Conservation (phyloP, 2,329 filamentous ascomycete genomes). For the Didymella lethalis region DNA sequence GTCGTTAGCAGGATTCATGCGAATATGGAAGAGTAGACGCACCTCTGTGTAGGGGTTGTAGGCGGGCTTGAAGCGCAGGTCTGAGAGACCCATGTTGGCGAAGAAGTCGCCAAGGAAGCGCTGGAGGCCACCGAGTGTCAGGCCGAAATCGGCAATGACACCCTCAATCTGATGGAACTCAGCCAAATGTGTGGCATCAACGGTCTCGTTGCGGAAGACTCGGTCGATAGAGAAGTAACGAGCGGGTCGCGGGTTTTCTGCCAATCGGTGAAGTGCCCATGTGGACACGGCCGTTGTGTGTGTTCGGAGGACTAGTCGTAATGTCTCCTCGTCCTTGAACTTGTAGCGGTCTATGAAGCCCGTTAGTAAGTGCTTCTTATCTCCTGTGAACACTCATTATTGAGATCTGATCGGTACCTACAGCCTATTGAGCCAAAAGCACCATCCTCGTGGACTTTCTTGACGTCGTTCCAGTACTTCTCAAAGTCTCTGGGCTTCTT, state of each 20-base stretch:
- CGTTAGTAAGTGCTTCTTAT: neutral
- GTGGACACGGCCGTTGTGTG: slow-evolving; percentile 95
- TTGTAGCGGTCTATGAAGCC: slow-evolving; percentile 74
- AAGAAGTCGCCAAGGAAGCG: slow-evolving; percentile 97
- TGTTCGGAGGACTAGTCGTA: slow-evolving; percentile 88
- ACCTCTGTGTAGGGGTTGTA: slow-evolving; percentile 79
- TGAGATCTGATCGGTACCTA: slow-evolving; percentile 10
- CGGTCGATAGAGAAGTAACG: slow-evolving; percentile 98
- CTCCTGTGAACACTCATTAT: too few species aligned
- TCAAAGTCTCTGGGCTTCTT: slow-evolving; percentile 71
- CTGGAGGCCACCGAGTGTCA: slow-evolving; percentile 91
- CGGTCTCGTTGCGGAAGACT: slow-evolving; percentile 96
- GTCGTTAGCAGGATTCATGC: neutral
- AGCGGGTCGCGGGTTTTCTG: slow-evolving; percentile 82
- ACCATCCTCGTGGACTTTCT: slow-evolving; percentile 85
- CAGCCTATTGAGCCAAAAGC: slow-evolving; percentile 94
- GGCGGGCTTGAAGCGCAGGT: slow-evolving; percentile 93
- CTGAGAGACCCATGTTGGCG: slow-evolving; percentile 87
- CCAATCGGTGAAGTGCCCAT: slow-evolving; percentile 89
- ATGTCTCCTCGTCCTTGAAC: slow-evolving; percentile 86
- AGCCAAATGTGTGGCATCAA: slow-evolving; percentile 94
- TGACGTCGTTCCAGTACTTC: slow-evolving; percentile 87
- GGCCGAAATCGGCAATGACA: slow-evolving; percentile 94
- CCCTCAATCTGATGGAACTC: slow-evolving; percentile 99
- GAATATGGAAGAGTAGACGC: neutral